phyloP scores from a whole-genome alignment of 371 early-diverging fungal species.

The Nematocida minor region DNA sequence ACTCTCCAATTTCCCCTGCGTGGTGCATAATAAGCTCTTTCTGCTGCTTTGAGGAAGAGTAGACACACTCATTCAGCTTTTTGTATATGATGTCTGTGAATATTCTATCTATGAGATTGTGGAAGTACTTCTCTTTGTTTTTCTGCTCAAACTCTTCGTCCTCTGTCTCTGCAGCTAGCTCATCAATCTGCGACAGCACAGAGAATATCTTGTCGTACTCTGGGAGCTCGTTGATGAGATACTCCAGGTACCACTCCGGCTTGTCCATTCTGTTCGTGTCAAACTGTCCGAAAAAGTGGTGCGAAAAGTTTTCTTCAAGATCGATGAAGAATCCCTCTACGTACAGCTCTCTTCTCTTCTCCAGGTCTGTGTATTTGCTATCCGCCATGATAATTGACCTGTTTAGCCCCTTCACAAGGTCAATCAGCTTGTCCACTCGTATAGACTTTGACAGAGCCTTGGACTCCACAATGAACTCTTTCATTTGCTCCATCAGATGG shows the following conservation, averaged over 20 bases:
- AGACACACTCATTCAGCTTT: slow-evolving; percentile 56
- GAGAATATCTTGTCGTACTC: slow-evolving; percentile 39
- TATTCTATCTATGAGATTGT: slow-evolving; percentile 29
- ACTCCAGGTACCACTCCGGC: slow-evolving; percentile 65
- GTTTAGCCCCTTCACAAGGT: slow-evolving; percentile 52
- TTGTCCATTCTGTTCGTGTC: slow-evolving; percentile 65
- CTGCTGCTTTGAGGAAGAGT: slow-evolving; percentile 53
- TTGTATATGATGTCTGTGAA: slow-evolving; percentile 31
- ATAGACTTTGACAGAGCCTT: slow-evolving; percentile 5
- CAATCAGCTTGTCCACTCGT: slow-evolving; percentile 41
- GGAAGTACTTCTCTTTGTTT: slow-evolving; percentile 3
- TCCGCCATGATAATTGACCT: slow-evolving; percentile 51
- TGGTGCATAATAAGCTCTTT: slow-evolving; percentile 58
- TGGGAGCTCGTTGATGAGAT: slow-evolving; percentile 44
- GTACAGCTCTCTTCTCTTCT: slow-evolving; percentile 22
- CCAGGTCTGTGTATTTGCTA: slow-evolving; percentile 29
- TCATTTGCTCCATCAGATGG: slow-evolving; percentile 37
- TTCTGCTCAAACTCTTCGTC: background rate
- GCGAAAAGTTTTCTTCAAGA: slow-evolving; percentile 48
- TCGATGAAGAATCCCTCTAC: slow-evolving; percentile 30
- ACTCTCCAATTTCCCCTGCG: slow-evolving; percentile 41
- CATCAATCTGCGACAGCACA: slow-evolving; percentile 30
- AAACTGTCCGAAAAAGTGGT: slow-evolving; percentile 63
- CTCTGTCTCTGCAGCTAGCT: slow-evolving; percentile 5
- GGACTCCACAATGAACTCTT: slow-evolving; percentile 32